Evolutionary conservation across 495 filamentous ascomycete species (phyloP).

Genomic region (Aspergillus homomorphus): DNA sequence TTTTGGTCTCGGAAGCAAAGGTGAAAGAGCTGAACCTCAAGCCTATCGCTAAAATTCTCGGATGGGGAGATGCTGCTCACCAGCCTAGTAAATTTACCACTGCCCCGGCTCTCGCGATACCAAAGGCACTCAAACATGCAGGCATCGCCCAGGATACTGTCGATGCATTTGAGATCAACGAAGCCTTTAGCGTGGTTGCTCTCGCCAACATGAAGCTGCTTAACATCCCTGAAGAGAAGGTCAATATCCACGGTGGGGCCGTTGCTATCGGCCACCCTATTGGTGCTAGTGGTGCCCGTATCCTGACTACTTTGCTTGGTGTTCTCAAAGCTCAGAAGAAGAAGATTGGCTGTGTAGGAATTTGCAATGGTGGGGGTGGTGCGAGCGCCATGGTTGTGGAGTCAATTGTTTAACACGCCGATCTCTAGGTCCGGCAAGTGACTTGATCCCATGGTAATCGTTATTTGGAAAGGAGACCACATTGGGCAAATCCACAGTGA

Average conservation of each 20-base stretch:
- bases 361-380: constrained; percentile 97
- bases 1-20: constrained; percentile 86
- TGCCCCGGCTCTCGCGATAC: constrained; percentile 89
- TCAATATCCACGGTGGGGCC: constrained; percentile 93
- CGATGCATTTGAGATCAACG: constrained; percentile 97
- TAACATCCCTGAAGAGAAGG: constrained; percentile 72
- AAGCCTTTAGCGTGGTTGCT: constrained; percentile 96
- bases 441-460: background rate
- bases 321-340: constrained; percentile 86
- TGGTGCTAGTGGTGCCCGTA: constrained; percentile 88
- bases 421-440: background rate
- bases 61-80: constrained; percentile 92
- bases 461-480: background rate
- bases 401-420: constrained; percentile 30
- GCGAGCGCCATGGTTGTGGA: constrained; percentile 90
- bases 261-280: constrained; percentile 95
- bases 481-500: background rate
- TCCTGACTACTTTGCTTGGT: constrained; percentile 84
- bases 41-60: constrained; percentile 90
- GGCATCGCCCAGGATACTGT: constrained; percentile 68
- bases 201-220: constrained; percentile 94
- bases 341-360: constrained; percentile 90
- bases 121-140: constrained; percentile 93
- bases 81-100: constrained; percentile 93
- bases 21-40: constrained; percentile 84